Base-by-base conservation (phyloP, 768 basidiomycete genomes). In the Pseudohyphozyma bogoriensis region DNA sequence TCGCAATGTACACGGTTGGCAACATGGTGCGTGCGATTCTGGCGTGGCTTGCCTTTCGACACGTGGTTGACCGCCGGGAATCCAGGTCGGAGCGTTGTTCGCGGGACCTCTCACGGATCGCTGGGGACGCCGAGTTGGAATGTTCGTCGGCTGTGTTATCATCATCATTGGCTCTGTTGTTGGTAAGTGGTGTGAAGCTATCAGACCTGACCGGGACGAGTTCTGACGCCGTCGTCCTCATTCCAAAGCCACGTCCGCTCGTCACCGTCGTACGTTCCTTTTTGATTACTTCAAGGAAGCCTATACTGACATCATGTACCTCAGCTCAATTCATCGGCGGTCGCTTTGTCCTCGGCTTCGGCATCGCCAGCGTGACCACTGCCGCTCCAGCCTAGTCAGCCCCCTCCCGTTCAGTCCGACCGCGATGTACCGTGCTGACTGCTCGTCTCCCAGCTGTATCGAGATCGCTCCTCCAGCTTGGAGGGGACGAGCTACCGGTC, bases 61-160 rank as follows among this genome's bases (percentile, higher is more conserved):
- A 26, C 24, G 15, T 9, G 9, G 4, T 28, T 5, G 26, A 8
- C 16, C 46, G 46, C 15, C n/a, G 46, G 22, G 50, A 12, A n/a
- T 22, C 33, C 33, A 6, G 3, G 60, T 71, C 40, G 71, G 72
- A 44, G 68, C 73, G 7, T 72, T 67, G 56, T 67, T 72, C 56
- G 72, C 71, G 18, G 73, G 72, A 7, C 64, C 72, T 31, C 40
- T 74, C 32, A 68, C 73, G 26, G 73, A 74, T 57, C 63, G 65
- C 33, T 69, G 66, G n/a, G 72, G 74, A 35, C 68, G 73, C 51
- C 66, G 73, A 8, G 68, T 59, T 32, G 74, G 65, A 36, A 74
- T 73, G 73, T 69, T 73, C 59, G 50, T 59, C 52, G 73, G 74
- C 24, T 35, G 50, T 24, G 13, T 24, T 7, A 50, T 33, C 16